A percentile compares a stretch with the other conserved stretches of the same genome.
phyloP scores from a whole-genome alignment of 2,329 filamentous ascomycete species.

The Ramularia endophylla region DNA sequence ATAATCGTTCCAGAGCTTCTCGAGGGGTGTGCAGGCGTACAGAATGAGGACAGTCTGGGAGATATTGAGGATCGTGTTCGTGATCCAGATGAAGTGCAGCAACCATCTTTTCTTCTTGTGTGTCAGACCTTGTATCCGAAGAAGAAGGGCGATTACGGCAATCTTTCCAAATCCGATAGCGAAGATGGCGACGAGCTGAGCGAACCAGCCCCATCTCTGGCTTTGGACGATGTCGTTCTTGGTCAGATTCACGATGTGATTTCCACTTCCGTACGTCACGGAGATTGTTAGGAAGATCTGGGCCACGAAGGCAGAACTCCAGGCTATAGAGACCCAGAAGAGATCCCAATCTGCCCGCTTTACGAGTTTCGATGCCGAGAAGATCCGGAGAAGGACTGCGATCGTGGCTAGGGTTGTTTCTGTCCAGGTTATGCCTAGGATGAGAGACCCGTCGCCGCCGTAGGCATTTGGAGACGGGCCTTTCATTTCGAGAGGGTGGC shows the following conservation, averaged over 20 bases:
- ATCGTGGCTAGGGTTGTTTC: not conserved
- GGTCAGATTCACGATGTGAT: not conserved
- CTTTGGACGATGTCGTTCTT: not conserved
- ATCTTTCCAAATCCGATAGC: not conserved
- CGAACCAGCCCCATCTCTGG: not conserved
- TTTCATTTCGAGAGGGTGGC: not conserved
- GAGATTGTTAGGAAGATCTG: not conserved
- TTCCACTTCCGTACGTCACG: not conserved
- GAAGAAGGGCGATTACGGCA: not conserved
- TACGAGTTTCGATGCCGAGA: not conserved
- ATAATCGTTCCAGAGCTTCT: no score
- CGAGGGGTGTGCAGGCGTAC: not conserved
- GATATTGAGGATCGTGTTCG: not conserved
- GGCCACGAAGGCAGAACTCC: not conserved
- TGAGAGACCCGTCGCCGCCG: no score
- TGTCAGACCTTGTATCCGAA: not conserved
- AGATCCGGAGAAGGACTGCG: not conserved
- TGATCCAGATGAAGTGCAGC: not conserved
- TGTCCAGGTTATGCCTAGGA: not conserved
- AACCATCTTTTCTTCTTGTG: not conserved
- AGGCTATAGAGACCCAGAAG: not conserved
- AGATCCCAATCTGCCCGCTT: not conserved
- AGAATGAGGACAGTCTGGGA: not conserved
- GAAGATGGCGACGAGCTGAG: not conserved
- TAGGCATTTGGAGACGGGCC: not conserved